Conservation (phyloP, 768 basidiomycete species). For the Mrakia frigida region DNA sequence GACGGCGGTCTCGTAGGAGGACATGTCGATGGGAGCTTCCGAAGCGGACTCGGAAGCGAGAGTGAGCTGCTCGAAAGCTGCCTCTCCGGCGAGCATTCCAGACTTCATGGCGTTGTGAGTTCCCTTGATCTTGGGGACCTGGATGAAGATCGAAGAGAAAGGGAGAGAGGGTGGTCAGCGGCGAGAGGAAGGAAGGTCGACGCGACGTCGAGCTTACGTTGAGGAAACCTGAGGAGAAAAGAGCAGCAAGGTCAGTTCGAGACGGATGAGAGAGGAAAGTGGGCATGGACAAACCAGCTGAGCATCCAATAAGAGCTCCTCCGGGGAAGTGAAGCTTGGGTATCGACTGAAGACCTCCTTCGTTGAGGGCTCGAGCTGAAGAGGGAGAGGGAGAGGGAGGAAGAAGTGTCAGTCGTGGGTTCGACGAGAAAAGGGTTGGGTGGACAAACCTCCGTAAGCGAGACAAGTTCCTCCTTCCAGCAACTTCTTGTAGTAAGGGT, state of each 20-base stretch:
- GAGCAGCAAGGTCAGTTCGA: background rate
- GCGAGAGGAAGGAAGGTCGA: background rate
- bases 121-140: slow-evolving; percentile 66
- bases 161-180: background rate
- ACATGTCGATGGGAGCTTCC: slow-evolving; percentile 58
- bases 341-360: slow-evolving; percentile 88
- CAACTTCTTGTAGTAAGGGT: slow-evolving; percentile 80
- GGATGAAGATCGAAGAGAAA: background rate
- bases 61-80: slow-evolving; percentile 62
- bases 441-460: slow-evolving; percentile 60
- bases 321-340: slow-evolving; percentile 86
- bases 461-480: slow-evolving; percentile 71
- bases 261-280: background rate
- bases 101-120: slow-evolving; percentile 99
- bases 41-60: background rate
- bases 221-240: slow-evolving; percentile 62
- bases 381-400: background rate
- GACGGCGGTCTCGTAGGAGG: slow-evolving; percentile 63
- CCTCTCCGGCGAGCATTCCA: slow-evolving; percentile 93
- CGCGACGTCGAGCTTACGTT: slow-evolving; percentile 58
- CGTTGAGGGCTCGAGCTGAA: slow-evolving; percentile 71
- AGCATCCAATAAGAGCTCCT: slow-evolving; percentile 88
- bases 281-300: slow-evolving; percentile 50
- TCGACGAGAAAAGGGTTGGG: background rate
- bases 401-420: background rate